phyloP scores from a whole-genome alignment of 176 grass and related monocot species.

The Bothriochloa decipiens region DNA sequence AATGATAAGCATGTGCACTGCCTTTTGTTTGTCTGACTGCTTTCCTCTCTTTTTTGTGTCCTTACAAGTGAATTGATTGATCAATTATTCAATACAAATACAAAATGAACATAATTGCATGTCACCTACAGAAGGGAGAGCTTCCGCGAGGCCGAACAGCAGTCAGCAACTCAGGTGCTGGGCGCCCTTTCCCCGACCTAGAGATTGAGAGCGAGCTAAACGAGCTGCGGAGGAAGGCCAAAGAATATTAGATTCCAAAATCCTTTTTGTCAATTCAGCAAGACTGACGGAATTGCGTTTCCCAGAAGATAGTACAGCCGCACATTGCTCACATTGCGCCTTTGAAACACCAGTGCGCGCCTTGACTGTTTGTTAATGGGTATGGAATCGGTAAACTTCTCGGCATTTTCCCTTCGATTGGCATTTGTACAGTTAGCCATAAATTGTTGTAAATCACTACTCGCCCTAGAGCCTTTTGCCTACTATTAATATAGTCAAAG shows the following conservation, averaged over 20 bases:
- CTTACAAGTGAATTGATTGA: background rate
- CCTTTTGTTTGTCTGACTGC: background rate
- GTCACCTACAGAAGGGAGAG: constrained; percentile 74
- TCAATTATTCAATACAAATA: background rate
- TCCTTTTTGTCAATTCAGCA: background rate
- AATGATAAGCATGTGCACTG: background rate
- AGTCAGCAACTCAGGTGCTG: constrained; percentile 48
- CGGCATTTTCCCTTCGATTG: constrained; percentile 33
- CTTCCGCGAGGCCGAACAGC: constrained; percentile 74
- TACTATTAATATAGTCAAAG: constrained; percentile 2
- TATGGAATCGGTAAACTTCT: constrained; percentile 2
- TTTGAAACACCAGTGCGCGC: constrained; percentile 15
- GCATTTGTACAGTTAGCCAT: constrained; percentile 51
- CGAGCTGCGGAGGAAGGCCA: constrained; percentile 81
- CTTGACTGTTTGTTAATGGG: constrained; percentile 21
- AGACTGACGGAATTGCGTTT: background rate
- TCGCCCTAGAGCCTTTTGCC: constrained; percentile 12
- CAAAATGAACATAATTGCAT: background rate
- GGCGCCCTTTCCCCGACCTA: constrained; percentile 58
- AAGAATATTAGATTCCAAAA: constrained; percentile 60
- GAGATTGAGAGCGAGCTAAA: constrained; percentile 91
- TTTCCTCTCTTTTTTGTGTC: background rate
- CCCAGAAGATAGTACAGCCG: constrained; percentile 26
- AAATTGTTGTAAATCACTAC: constrained; percentile 41
- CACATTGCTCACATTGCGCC: background rate